These are phyloP conservation scores for Cryptosporidium canis DNA, from an alignment of 169 alveolate species.

Conservation along the genomic window DNA sequence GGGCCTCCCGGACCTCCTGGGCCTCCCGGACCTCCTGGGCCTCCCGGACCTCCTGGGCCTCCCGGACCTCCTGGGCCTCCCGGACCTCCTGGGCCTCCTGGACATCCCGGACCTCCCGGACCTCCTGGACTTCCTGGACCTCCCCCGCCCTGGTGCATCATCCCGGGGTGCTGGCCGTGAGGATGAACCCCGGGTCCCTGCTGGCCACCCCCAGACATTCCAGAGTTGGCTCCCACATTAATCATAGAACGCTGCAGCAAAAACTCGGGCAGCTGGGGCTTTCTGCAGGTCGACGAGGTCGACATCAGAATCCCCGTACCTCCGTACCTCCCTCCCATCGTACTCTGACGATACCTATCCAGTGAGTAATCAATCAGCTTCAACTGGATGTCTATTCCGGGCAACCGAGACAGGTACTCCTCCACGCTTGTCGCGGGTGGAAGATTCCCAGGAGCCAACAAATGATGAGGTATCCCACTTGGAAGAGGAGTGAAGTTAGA, in stretches of 20 bases:
- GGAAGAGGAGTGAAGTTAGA: conserved; percentile 64
- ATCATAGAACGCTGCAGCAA: conserved; percentile 56
- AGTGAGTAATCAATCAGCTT: conserved; percentile 43
- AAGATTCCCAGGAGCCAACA: conserved; percentile 65
- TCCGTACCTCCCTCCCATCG: conserved; percentile 73
- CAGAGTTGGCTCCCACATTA: neutral
- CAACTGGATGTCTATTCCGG: conserved; percentile 62
- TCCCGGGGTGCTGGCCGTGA: neutral
- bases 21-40: neutral
- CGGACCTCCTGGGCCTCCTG: neutral
- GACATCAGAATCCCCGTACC: conserved; percentile 68
- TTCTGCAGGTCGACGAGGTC: conserved; percentile 61
- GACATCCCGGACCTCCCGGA: neutral
- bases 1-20: neutral
- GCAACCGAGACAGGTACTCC: conserved; percentile 68
- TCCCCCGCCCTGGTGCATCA: neutral
- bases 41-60: neutral
- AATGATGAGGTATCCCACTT: conserved; percentile 61
- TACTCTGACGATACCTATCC: conserved; percentile 68
- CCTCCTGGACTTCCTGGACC: neutral
- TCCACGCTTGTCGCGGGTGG: conserved; percentile 68
- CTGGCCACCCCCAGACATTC: neutral
- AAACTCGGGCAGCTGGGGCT: conserved; percentile 71
- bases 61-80: neutral
- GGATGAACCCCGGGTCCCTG: neutral